Evolutionary conservation across 306 rosid species (phyloP).

Genomic region (Cucumis hystrix): DNA sequence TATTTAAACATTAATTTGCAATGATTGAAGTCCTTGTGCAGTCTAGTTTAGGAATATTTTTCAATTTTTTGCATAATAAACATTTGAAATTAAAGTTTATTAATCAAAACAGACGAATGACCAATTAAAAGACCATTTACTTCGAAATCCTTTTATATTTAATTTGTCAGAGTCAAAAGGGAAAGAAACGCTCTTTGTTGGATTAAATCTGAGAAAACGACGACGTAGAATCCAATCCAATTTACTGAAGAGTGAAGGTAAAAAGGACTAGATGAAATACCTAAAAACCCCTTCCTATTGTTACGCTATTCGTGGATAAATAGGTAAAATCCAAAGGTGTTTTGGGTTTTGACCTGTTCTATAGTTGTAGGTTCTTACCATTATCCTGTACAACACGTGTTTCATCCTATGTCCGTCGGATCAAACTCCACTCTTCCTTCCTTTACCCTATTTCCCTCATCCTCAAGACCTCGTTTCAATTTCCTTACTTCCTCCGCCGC

Average conservation of each 20-base stretch:
- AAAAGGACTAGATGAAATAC: neutral
- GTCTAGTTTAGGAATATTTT: too few relatives aligned
- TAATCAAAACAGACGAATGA: too few relatives aligned
- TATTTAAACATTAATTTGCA: neutral
- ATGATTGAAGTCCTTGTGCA: neutral
- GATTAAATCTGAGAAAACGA: neutral
- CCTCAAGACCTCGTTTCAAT: neutral
- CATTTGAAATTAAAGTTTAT: too few relatives aligned
- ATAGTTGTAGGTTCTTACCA: neutral
- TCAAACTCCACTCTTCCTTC: neutral
- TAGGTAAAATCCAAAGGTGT: neutral
- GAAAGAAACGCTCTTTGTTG: neutral
- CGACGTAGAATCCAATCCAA: neutral
- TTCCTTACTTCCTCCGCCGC: neutral
- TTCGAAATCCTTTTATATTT: too few relatives aligned
- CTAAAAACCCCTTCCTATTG: neutral
- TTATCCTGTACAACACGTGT: slow-evolving; percentile 4
- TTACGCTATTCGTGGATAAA: neutral
- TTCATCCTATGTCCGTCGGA: neutral
- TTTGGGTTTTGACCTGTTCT: neutral
- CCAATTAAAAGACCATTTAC: too few relatives aligned
- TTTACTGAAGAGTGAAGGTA: neutral
- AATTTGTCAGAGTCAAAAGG: too few relatives aligned
- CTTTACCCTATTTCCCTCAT: neutral
- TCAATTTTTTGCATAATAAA: too few relatives aligned